Conservation (phyloP, 495 filamentous ascomycete species). For the Zalerion maritima region DNA sequence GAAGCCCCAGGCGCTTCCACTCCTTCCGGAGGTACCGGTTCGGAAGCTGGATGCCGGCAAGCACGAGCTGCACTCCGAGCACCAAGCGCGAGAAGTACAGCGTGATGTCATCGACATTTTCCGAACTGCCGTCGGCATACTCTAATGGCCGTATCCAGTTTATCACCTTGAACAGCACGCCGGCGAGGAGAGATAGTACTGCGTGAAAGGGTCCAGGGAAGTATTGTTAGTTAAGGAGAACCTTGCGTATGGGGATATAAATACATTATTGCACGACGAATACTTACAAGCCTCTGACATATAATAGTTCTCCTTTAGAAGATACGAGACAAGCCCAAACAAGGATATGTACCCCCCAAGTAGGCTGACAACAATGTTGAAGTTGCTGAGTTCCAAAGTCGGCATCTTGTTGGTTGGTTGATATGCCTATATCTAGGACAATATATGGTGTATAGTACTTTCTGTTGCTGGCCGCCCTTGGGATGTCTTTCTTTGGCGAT, state of each 20-base stretch:
- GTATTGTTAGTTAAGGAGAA: neutral
- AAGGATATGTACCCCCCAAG: slow-evolving; percentile 78
- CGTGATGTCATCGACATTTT: slow-evolving; percentile 39
- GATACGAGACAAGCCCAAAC: slow-evolving; percentile 78
- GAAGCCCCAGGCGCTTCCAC: slow-evolving; percentile 62
- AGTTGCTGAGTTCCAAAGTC: slow-evolving; percentile 61
- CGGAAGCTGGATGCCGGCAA: slow-evolving; percentile 85
- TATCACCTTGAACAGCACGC: slow-evolving; percentile 60
- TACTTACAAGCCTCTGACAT: slow-evolving; percentile 75
- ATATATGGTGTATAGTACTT: slow-evolving; percentile 1
- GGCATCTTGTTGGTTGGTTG: too few relatives aligned
- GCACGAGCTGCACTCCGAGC: slow-evolving; percentile 77
- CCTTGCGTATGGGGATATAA: neutral
- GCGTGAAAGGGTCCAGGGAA: neutral
- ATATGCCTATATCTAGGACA: too few relatives aligned
- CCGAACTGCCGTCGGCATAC: slow-evolving; percentile 53
- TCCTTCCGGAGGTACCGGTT: slow-evolving; percentile 66
- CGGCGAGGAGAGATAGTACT: slow-evolving; percentile 77
- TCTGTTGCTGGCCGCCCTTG: neutral
- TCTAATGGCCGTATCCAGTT: slow-evolving; percentile 65
- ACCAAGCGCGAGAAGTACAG: slow-evolving; percentile 78
- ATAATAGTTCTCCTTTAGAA: slow-evolving; percentile 82
- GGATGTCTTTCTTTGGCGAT: too few relatives aligned
- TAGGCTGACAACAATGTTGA: slow-evolving; percentile 75
- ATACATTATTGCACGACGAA: neutral